Conservation (phyloP, 306 rosid species). For the Cucumis melo region DNA sequence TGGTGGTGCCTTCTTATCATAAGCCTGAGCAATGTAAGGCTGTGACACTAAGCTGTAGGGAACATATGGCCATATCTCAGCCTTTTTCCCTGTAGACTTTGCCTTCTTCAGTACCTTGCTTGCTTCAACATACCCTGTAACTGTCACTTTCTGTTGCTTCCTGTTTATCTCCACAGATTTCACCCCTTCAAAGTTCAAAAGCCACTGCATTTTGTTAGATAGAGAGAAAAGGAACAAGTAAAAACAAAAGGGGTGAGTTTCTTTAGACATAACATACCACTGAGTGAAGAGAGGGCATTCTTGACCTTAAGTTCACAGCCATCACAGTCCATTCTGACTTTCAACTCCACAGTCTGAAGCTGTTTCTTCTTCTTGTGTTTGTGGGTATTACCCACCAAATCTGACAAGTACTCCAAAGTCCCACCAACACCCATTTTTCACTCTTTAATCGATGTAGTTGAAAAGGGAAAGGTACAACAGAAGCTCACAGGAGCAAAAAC, state of each 20-base stretch:
- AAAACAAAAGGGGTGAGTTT: not conserved
- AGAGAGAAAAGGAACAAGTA: not conserved
- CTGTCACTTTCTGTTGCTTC: constrained; percentile 88
- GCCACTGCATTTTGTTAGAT: constrained; percentile 5
- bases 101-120: constrained; percentile 92
- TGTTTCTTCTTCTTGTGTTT: constrained; percentile 68
- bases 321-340: constrained; percentile 96
- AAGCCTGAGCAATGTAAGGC: constrained; percentile 61
- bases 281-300: constrained; percentile 68
- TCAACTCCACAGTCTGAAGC: constrained; percentile 77
- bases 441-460: not conserved
- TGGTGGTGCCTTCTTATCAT: constrained; percentile 97
- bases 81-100: constrained; percentile 74
- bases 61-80: constrained; percentile 96
- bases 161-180: constrained; percentile 87
- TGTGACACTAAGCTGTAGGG: constrained; percentile 82
- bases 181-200: constrained; percentile 41
- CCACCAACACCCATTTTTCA: constrained; percentile 84
- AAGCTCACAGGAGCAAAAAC: not conserved
- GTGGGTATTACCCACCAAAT: constrained; percentile 48
- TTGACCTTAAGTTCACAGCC: constrained; percentile 97
- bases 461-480: not conserved
- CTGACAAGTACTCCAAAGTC: constrained; percentile 78
- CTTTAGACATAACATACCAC: constrained; percentile 38
- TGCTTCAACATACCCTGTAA: constrained; percentile 70